Conservation (phyloP, 192 early-diverging fungal species). For the Diversispora epigaea region DNA sequence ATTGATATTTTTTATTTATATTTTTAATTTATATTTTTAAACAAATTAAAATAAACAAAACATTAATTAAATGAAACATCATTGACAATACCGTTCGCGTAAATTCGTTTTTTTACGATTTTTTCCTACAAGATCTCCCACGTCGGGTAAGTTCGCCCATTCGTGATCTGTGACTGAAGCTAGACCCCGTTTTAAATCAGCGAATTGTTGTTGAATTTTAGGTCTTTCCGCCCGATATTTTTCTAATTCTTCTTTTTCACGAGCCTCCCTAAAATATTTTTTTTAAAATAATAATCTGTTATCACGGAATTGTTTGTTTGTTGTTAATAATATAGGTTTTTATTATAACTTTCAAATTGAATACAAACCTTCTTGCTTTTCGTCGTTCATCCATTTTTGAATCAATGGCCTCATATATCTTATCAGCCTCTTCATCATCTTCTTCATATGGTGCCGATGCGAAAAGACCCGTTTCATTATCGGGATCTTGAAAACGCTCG, state of each 20-base stretch:
- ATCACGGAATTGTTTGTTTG: no score
- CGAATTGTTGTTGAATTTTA: constrained; percentile 87
- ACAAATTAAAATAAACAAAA: not conserved
- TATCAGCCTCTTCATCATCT: constrained; percentile 97
- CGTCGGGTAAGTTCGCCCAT: constrained; percentile 80
- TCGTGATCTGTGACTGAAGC: constrained; percentile 76
- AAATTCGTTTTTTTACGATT: constrained; percentile 63
- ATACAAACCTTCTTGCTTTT: constrained; percentile 52
- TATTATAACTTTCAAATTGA: not conserved
- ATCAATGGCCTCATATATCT: constrained; percentile 87
- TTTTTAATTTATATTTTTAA: not conserved
- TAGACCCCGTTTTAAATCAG: constrained; percentile 85
- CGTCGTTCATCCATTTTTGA: constrained; percentile 86
- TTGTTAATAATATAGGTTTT: not conserved
- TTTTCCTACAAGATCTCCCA: constrained; percentile 83
- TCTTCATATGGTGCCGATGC: constrained; percentile 83
- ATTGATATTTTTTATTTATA: not conserved
- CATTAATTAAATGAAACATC: constrained; percentile 9
- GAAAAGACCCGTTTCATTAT: constrained; percentile 93
- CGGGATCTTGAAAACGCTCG: constrained; percentile 82
- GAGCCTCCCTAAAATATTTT: constrained; percentile 54
- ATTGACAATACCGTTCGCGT: constrained; percentile 46
- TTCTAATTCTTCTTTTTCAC: constrained; percentile 70
- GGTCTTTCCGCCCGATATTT: constrained; percentile 67
- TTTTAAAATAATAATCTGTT: not conserved